Base-by-base conservation (phyloP, 352 stramenopile species). In the Phytopythium montanum region DNA sequence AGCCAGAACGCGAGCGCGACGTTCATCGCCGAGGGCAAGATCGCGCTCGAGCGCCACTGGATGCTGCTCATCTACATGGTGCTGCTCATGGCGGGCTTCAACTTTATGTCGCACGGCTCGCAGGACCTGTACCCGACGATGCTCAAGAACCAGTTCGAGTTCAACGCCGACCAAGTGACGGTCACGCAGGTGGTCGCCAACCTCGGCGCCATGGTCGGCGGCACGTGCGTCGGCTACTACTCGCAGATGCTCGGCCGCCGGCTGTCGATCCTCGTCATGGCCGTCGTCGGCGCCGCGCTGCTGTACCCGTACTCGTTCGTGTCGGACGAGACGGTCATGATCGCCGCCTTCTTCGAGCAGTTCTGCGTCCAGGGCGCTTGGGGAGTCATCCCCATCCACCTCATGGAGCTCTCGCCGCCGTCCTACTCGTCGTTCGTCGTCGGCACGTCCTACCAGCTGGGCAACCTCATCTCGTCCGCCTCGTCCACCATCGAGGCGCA, bases 381-480 rank as follows among this genome's bases (percentile, higher is more conserved):
- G 73, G 76, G 76, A 26, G 76, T 86, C 25, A 77, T 84, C 42
- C 74, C 74, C 21, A 84, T 84, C 39, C 71, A 84, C 61, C 61
- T 86, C 19, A 79, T 86, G 69, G 76, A 86, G 61, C 59, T 86
- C 12, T 76, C 76, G 14, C 76, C 76, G 33, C 73, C 76, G 12
- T 77, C 71, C 1, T 86, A 83, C 69, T 72, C 59, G 33, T 68
- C 73, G 0, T 78, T 86, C 33, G 52, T 86, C 34, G 66, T 77
- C 14, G 76, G 76, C 18, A 84, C 76, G 3, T 57, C 69, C 0
- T 86, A 86, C 49, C 76, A 86, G 28, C 73, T 86, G 19, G 76
- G 76, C 46, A 86, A 83, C 59, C 54, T 86, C 28, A 70, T 81
- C 61, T 81, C 76, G 41, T 79, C 76, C 0, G 65, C 76, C 7